Evolutionary conservation across 805 yeast species (phyloP).

Genomic region (Candida sanyiensis): DNA sequence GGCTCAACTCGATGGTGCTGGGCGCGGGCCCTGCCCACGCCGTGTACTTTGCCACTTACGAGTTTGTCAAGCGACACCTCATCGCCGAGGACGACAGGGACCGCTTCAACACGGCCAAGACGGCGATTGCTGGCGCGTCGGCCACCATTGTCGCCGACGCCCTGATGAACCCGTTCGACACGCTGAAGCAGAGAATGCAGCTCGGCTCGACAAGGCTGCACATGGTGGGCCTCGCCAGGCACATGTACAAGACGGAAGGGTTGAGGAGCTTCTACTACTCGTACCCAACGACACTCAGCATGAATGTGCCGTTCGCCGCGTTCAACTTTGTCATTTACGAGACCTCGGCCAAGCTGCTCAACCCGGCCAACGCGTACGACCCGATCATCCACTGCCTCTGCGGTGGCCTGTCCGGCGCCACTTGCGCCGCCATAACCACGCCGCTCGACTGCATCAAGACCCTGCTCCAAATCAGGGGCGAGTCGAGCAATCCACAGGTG

Average conservation of each 20-base stretch:
- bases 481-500: constrained; percentile 37
- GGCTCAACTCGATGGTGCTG: constrained; percentile 81
- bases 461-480: constrained; percentile 76
- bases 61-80: constrained; percentile 45
- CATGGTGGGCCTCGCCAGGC: constrained; percentile 34
- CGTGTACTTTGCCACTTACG: constrained; percentile 91
- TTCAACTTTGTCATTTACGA: constrained; percentile 92
- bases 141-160: constrained; percentile 95
- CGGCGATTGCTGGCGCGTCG: constrained; percentile 82
- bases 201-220: constrained; percentile 26
- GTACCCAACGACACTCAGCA: constrained; percentile 87
- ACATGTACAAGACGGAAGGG: constrained; percentile 59
- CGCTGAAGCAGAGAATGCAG: constrained; percentile 94
- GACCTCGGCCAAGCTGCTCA: constrained; percentile 66
- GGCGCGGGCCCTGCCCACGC: constrained; percentile 99
- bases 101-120: constrained; percentile 67
- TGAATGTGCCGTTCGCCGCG: constrained; percentile 94
- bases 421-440: constrained; percentile 91
- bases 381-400: constrained; percentile 88
- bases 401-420: constrained; percentile 92
- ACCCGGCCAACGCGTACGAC: constrained; percentile 74
- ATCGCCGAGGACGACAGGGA: constrained; percentile 30
- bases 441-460: constrained; percentile 95
- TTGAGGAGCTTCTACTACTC: constrained; percentile 81
- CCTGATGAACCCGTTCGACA: constrained; percentile 95